phyloP scores from a whole-genome alignment of 2,329 filamentous ascomycete species.

The Paecilomyces dactylethromorphus region DNA sequence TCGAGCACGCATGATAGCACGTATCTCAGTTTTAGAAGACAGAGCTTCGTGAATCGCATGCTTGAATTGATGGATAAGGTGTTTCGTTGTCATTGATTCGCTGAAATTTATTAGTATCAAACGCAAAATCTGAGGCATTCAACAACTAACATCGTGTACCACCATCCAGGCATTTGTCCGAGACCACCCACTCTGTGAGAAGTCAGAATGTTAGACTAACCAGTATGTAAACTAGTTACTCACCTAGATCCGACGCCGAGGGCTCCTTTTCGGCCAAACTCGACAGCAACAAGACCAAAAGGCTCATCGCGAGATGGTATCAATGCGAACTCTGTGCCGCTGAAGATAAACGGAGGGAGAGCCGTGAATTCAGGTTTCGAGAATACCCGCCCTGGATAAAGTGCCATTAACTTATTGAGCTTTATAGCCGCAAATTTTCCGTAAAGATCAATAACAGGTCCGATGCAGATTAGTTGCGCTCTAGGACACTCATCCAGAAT shows the following conservation, averaged over 20 bases:
- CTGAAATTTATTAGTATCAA: slow-evolving; percentile 2
- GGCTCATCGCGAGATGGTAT: slow-evolving; percentile 61
- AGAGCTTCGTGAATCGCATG: slow-evolving; percentile 51
- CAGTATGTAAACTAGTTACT: not conserved
- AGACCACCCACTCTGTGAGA: slow-evolving; percentile 52
- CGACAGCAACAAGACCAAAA: slow-evolving; percentile 59
- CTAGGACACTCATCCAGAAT: slow-evolving; percentile 52
- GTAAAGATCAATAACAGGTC: slow-evolving; percentile 57
- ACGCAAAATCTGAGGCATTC: not conserved
- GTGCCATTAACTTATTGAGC: slow-evolving; percentile 51
- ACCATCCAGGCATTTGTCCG: slow-evolving; percentile 59
- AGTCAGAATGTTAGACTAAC: not conserved
- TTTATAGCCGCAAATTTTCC: slow-evolving; percentile 58
- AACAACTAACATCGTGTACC: slow-evolving; percentile 48
- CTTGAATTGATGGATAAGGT: slow-evolving; percentile 56
- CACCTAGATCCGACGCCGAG: slow-evolving; percentile 47
- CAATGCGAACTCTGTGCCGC: slow-evolving; percentile 57
- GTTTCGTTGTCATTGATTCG: slow-evolving; percentile 52
- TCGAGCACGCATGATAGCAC: slow-evolving; percentile 53
- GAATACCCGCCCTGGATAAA: slow-evolving; percentile 54
- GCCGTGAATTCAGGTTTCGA: slow-evolving; percentile 58
- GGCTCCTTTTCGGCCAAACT: slow-evolving; percentile 58
- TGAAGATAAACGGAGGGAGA: slow-evolving; percentile 56
- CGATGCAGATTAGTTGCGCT: slow-evolving; percentile 52
- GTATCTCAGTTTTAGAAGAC: slow-evolving; percentile 44